Evolutionary conservation across 148 eudicot species (phyloP).

Genomic region (Rhododendron henanense): DNA sequence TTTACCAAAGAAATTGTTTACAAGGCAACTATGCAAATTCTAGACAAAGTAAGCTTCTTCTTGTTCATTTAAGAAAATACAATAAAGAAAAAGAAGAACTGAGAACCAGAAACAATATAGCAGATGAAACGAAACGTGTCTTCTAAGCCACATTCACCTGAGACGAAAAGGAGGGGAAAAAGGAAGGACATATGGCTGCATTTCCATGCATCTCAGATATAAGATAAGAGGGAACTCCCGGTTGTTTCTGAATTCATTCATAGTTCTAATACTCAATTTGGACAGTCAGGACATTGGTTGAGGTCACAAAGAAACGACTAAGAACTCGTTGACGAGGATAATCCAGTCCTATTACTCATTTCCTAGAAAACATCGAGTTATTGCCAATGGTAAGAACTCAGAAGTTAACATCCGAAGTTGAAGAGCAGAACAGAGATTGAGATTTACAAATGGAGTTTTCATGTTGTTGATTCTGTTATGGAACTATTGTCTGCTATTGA

Average conservation of each 20-base stretch:
- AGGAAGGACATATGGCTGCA: neutral
- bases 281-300: neutral
- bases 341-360: no score
- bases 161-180: neutral
- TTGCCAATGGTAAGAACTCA: no score
- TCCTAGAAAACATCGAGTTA: no score
- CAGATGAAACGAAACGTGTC: neutral
- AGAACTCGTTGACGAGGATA: neutral
- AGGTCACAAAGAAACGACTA: neutral
- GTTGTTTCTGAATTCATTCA: neutral
- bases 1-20: neutral
- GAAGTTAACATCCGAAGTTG: no score
- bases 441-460: no score
- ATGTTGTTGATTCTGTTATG: no score
- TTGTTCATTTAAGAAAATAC: neutral
- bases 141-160: neutral
- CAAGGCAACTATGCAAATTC: neutral
- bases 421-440: no score
- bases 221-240: neutral
- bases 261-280: neutral
- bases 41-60: neutral
- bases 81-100: neutral
- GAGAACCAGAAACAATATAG: neutral
- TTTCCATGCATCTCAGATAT: neutral
- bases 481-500: no score